A percentile compares a stretch with the other conserved stretches of the same genome.
phyloP scores from a whole-genome alignment of 2,329 filamentous ascomycete genomes.

The Ophiostoma montium region DNA sequence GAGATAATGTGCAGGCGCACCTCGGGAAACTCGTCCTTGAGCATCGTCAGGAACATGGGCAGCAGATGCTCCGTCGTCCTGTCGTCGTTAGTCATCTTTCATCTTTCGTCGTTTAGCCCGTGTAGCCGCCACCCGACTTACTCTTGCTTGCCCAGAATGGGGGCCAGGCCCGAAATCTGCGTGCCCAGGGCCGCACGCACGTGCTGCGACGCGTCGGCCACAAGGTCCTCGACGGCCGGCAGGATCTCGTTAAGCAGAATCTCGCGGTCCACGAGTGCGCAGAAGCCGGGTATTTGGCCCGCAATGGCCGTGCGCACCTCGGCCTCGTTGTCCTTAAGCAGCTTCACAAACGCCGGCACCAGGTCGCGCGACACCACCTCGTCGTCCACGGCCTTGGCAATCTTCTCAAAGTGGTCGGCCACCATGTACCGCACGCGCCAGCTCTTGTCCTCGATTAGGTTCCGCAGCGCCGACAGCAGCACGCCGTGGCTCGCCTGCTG shows the following conservation, averaged over 20 bases:
- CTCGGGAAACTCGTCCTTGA: slow-evolving; percentile 98
- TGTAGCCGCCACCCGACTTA: slow-evolving; percentile 28
- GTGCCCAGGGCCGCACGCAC: slow-evolving; percentile 90
- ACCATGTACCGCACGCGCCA: slow-evolving; percentile 99
- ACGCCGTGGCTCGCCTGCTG: slow-evolving; percentile 95
- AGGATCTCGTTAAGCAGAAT: slow-evolving; percentile 92
- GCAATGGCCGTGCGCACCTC: slow-evolving; percentile 95
- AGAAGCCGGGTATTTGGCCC: slow-evolving; percentile 96
- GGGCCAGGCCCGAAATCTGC: slow-evolving; percentile 91
- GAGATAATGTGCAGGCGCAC: slow-evolving; percentile 98
- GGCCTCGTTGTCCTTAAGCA: slow-evolving; percentile 94
- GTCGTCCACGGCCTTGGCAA: slow-evolving; percentile 95
- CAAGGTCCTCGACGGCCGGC: slow-evolving; percentile 88
- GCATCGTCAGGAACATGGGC: slow-evolving; percentile 98
- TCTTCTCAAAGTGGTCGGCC: slow-evolving; percentile 97
- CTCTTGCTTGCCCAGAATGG: slow-evolving; percentile 96
- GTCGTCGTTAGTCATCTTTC: not conserved
- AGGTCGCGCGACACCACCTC: slow-evolving; percentile 90
- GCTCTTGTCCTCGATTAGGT: slow-evolving; percentile 96
- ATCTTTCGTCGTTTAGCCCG: not conserved
- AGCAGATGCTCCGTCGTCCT: slow-evolving; percentile 93
- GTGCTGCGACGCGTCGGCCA: slow-evolving; percentile 91
- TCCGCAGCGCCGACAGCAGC: slow-evolving; percentile 76
- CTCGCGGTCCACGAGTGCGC: slow-evolving; percentile 70
- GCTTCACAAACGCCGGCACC: slow-evolving; percentile 91